Base-by-base conservation (phyloP, 208 protist genomes). In the Acanthamoeba sp. region DNA sequence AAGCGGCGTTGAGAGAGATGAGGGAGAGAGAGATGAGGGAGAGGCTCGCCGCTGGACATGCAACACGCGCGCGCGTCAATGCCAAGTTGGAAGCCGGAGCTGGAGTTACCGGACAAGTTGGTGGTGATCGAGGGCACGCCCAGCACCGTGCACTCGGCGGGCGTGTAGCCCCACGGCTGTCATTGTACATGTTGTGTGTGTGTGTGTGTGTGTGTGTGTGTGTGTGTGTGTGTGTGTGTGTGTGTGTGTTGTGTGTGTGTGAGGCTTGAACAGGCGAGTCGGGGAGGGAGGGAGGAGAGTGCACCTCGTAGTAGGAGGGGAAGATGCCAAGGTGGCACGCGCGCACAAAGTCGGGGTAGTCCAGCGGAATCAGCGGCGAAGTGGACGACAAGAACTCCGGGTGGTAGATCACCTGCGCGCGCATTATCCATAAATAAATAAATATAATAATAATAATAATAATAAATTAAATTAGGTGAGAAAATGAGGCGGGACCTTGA, bases 321-420 rank as follows among this genome's bases (percentile, higher is more conserved):
- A 97, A 98, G 7, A 97, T 93, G 78, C 97, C 97, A 9, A 98
- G 32, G 76, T 97, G 96, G 73, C 96, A 97, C 29, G 95, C 96
- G 38, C 96, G 82, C 20, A 97, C 96, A 71, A 98, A 98, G 2
- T 97, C 96, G 22, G 95, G 80, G 40, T 98, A 98, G 52, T 98
- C 97, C 9, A 98, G 40, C 12, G 96, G 95, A 24, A 98, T 78
- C 4, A 98, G 48, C 27, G 97, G 97, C 73, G 85, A 97, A 0
- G 96, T 96, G 0, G 95, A 92, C n/a, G 29, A 95, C 12, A 98
- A 34, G 69, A 98, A 98, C 73, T 97, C 95, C 36, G 97, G 97
- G 76, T 98, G 97, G 91, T 97, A 98, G n/a, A 98, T 94, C 38
- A 98, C 94, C 66, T 93, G 85, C 64, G 2, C 27, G 12, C 4